Conservation (phyloP, 78 protist species). For the Mantamonas sphyraenae region DNA sequence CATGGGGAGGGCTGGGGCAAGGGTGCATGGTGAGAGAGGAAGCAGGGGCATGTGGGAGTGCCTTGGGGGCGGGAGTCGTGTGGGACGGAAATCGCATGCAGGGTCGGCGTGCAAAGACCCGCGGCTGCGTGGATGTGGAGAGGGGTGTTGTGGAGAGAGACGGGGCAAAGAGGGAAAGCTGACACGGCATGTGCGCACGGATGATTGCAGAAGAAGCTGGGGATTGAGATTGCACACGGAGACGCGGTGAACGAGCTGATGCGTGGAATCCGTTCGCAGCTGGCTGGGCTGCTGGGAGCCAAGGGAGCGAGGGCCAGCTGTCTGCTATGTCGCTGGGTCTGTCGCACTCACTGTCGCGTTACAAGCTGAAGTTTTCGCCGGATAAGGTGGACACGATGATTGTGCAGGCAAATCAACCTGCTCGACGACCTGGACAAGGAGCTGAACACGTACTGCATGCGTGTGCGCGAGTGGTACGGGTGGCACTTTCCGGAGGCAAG, state of each 20-base stretch:
- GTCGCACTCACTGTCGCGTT: slow-evolving; percentile 89
- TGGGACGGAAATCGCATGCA: too few species aligned
- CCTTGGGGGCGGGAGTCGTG: too few species aligned
- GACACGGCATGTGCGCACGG: too few species aligned
- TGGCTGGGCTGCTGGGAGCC: slow-evolving; percentile 35
- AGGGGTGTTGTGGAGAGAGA: too few species aligned
- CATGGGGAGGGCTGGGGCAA: too few species aligned
- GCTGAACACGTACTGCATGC: slow-evolving; percentile 94
- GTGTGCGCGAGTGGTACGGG: slow-evolving; percentile 98
- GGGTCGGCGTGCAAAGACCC: too few species aligned
- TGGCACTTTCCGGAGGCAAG: slow-evolving; percentile 98
- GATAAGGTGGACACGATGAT: slow-evolving; percentile 97
- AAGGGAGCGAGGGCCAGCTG: slow-evolving; percentile 20
- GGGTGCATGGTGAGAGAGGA: too few species aligned
- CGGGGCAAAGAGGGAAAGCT: too few species aligned
- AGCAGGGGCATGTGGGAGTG: too few species aligned
- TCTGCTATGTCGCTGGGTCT: slow-evolving; percentile 79
- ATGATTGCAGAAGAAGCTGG: too few species aligned
- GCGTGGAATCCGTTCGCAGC: slow-evolving; percentile 66
- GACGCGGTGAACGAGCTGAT: slow-evolving; percentile 47
- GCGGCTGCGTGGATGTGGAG: too few species aligned
- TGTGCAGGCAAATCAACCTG: slow-evolving; percentile 90
- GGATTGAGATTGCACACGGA: not conserved
- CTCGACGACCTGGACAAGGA: slow-evolving; percentile 97
- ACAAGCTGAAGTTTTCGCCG: slow-evolving; percentile 94